Conservation (phyloP, 495 filamentous ascomycete genomes). For the Lasiosphaeria ovina region DNA sequence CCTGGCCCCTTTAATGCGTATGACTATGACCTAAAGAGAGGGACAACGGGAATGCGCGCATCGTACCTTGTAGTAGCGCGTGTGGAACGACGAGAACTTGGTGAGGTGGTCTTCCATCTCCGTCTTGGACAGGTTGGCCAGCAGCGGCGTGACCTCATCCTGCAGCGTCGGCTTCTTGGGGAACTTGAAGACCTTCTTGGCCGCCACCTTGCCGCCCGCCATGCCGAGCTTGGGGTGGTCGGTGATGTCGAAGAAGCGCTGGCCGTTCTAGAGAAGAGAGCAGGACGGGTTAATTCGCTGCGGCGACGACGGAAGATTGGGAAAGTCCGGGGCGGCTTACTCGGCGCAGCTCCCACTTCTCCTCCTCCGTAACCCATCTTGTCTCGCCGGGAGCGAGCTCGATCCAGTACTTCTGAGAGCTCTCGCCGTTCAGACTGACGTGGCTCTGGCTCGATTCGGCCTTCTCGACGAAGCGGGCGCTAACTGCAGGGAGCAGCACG, state of each 20-base stretch:
- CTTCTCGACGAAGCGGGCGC: constrained; percentile 51
- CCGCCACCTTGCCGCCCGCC: constrained; percentile 37
- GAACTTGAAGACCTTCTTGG: constrained; percentile 51
- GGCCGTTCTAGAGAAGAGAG: constrained; percentile 58
- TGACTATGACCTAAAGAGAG: too few relatives aligned
- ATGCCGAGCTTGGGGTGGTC: constrained; percentile 59
- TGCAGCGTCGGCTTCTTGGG: constrained; percentile 66
- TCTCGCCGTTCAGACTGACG: constrained; percentile 37
- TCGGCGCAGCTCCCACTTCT: constrained; percentile 87
- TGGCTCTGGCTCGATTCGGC: constrained; percentile 37
- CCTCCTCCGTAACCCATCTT: constrained; percentile 84
- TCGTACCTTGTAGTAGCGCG: constrained; percentile 34
- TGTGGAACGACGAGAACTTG: constrained; percentile 33
- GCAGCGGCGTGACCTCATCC: constrained; percentile 62
- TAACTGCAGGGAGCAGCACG: constrained; percentile 47
- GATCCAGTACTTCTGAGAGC: constrained; percentile 65
- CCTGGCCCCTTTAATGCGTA: too few relatives aligned
- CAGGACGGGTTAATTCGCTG: constrained; percentile 1
- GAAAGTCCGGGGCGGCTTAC: constrained; percentile 48
- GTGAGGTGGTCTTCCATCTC: constrained; percentile 74
- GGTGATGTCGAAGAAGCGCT: constrained; percentile 95
- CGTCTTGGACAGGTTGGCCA: constrained; percentile 65
- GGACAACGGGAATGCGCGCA: too few relatives aligned
- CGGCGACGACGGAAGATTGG: neutral
- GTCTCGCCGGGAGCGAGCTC: constrained; percentile 85